Percentiles rank a stretch among this genome's conserved stretches.
phyloP scores from a whole-genome alignment of 768 basidiomycete species.

The Amanita jacksonii region DNA sequence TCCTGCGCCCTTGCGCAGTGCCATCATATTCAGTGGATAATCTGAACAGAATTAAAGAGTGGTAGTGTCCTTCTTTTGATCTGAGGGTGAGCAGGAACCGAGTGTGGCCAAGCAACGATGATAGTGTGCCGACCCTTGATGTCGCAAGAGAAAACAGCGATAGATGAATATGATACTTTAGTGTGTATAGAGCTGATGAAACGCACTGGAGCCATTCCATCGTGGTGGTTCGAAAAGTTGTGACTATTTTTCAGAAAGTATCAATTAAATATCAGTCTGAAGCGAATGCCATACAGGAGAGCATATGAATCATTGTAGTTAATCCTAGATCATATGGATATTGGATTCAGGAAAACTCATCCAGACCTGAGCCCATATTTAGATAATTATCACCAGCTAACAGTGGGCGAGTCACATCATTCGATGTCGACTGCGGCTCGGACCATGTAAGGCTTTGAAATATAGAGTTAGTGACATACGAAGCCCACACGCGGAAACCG shows the following conservation, averaged over 20 bases:
- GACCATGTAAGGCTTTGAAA: conserved; percentile 26
- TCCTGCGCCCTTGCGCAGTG: not conserved
- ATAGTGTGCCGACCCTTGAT: conserved; percentile 34
- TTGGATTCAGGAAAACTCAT: too few species aligned
- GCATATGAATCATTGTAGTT: too few species aligned
- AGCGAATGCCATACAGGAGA: not conserved
- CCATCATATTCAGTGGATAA: conserved; percentile 28
- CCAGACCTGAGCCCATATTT: too few species aligned
- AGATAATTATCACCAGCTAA: too few species aligned
- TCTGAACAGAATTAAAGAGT: conserved; percentile 57
- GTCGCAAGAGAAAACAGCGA: not conserved
- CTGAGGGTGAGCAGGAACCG: conserved; percentile 52
- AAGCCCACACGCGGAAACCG: not conserved
- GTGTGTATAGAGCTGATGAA: not conserved
- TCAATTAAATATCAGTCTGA: too few species aligned
- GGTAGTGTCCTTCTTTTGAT: conserved; percentile 48
- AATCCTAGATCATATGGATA: too few species aligned
- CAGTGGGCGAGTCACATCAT: too few species aligned
- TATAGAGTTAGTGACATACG: not conserved
- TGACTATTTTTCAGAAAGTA: not conserved
- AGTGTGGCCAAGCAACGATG: conserved; percentile 40
- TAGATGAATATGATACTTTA: not conserved
- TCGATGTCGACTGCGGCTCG: conserved; percentile 23
- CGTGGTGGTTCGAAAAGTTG: not conserved
- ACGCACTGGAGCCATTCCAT: conserved; percentile 2